Evolutionary conservation across 208 protist genomes (phyloP).

Genomic region (Leishmania turanica): DNA sequence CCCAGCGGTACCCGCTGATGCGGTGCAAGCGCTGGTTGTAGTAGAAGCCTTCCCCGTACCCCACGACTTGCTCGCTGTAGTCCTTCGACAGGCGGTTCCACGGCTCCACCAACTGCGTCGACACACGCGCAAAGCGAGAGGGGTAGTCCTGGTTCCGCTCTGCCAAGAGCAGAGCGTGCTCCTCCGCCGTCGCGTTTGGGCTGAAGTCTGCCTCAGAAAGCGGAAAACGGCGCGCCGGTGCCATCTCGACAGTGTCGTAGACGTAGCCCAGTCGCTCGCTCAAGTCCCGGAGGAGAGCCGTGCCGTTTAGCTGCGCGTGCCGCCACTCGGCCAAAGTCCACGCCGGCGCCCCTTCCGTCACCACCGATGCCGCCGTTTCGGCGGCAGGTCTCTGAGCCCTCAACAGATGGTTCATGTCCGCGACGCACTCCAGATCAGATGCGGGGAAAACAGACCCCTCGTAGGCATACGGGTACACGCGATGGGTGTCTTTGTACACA

Average conservation of each 20-base stretch:
- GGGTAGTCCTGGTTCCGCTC: not conserved
- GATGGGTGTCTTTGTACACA: not conserved
- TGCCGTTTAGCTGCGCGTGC: constrained; percentile 13
- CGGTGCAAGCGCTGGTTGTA: constrained; percentile 73
- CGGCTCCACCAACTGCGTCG: constrained; percentile 67
- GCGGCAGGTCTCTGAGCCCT: constrained; percentile 1
- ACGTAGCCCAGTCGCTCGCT: constrained; percentile 16
- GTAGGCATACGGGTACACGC: constrained; percentile 36
- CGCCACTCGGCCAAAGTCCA: constrained; percentile 7
- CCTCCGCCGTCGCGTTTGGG: constrained; percentile 3
- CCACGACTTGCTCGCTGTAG: constrained; percentile 21
- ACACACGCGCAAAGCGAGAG: constrained; percentile 4
- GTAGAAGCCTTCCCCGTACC: constrained; percentile 58
- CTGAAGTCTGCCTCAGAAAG: constrained; percentile 14
- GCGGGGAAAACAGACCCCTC: constrained; percentile 67
- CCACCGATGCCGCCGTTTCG: not conserved
- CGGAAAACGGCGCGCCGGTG: constrained; percentile 18
- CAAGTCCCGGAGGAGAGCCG: constrained; percentile 22
- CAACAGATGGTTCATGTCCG: constrained; percentile 25
- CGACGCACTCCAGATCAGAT: constrained; percentile 46
- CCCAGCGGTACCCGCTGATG: constrained; percentile 56
- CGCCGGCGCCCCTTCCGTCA: not conserved
- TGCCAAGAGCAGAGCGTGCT: not conserved
- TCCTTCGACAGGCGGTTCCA: constrained; percentile 41
- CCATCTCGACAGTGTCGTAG: constrained; percentile 17